phyloP scores from a whole-genome alignment of 1,139 yeast species.

The Taphrina sp. region DNA sequence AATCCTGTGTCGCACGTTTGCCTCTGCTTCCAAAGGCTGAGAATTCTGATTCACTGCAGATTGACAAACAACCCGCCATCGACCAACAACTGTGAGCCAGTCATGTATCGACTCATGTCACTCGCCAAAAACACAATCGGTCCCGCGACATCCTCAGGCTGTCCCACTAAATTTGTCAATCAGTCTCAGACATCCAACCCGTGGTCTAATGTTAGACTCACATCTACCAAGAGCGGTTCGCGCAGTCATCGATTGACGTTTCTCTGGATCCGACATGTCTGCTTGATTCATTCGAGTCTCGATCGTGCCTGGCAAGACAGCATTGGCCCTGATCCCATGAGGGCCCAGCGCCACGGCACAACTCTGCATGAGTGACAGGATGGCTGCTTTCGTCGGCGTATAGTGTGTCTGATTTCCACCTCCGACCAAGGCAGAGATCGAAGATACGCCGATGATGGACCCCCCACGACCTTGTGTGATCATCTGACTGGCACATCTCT shows the following conservation, averaged over 20 bases:
- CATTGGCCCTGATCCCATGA: slow-evolving; percentile 50
- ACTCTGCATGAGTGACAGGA: slow-evolving; percentile 54
- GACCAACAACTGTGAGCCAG: slow-evolving; percentile 51
- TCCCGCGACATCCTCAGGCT: slow-evolving; percentile 51
- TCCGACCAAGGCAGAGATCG: slow-evolving; percentile 54
- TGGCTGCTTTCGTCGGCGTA: slow-evolving; percentile 60
- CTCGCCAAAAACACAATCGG: slow-evolving; percentile 52
- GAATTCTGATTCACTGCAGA: neutral
- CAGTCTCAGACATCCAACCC: too few relatives aligned
- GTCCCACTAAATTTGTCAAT: slow-evolving; percentile 42
- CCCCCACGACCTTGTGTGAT: slow-evolving; percentile 47
- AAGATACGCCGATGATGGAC: slow-evolving; percentile 50
- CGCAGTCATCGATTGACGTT: slow-evolving; percentile 43
- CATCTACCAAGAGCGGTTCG: slow-evolving; percentile 51
- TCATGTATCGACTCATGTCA: slow-evolving; percentile 48
- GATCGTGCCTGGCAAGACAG: slow-evolving; percentile 60
- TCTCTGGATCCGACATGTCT: slow-evolving; percentile 46
- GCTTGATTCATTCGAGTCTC: slow-evolving; percentile 49
- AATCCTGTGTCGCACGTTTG: neutral
- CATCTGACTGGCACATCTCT: slow-evolving; percentile 52
- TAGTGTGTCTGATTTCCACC: slow-evolving; percentile 58
- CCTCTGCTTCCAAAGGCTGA: slow-evolving; percentile 6
- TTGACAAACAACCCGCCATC: slow-evolving; percentile 44
- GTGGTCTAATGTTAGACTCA: neutral
- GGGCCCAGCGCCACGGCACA: slow-evolving; percentile 56